These are phyloP conservation scores for Boletus tylopilopsis DNA, from an alignment of 768 basidiomycete species.

Conservation along the genomic window DNA sequence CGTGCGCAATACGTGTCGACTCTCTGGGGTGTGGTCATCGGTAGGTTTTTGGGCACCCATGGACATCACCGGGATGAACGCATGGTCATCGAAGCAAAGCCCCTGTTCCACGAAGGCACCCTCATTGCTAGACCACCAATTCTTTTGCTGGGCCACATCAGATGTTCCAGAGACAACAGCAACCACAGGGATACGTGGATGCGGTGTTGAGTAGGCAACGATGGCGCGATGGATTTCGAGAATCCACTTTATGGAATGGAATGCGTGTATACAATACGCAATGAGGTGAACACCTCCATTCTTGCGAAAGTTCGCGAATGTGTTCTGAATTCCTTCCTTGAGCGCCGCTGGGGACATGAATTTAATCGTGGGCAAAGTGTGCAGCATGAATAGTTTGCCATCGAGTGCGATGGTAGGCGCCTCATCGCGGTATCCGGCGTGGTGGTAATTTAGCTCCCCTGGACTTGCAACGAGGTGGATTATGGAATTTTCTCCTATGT, in stretches of 20 bases:
- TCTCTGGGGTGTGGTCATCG: constrained; percentile 5
- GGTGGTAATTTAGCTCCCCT: background rate
- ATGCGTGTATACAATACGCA: constrained; percentile 20
- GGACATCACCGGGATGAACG: constrained; percentile 11
- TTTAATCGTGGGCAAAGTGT: constrained; percentile 3
- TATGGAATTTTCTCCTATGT: constrained; percentile 15
- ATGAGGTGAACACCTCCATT: constrained; percentile 17
- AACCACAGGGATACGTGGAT: constrained; percentile 9
- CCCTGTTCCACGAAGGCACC: constrained; percentile 7
- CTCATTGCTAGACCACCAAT: constrained; percentile 19
- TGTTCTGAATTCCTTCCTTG: constrained; percentile 3
- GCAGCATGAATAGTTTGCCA: constrained; percentile 14
- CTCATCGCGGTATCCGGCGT: background rate
- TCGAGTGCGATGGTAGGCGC: constrained; percentile 11
- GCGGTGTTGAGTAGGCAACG: background rate
- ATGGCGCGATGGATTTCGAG: constrained; percentile 11
- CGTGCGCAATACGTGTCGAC: constrained; percentile 9
- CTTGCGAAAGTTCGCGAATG: constrained; percentile 9
- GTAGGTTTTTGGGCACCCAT: background rate
- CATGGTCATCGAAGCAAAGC: constrained; percentile 13
- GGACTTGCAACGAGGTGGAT: constrained; percentile 15
- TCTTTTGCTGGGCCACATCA: constrained; percentile 5
- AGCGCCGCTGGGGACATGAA: background rate
- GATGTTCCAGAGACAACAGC: constrained; percentile 17
- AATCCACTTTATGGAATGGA: constrained; percentile 10